Conservation (phyloP, 805 yeast genomes). For the Nakazawaea populi region DNA sequence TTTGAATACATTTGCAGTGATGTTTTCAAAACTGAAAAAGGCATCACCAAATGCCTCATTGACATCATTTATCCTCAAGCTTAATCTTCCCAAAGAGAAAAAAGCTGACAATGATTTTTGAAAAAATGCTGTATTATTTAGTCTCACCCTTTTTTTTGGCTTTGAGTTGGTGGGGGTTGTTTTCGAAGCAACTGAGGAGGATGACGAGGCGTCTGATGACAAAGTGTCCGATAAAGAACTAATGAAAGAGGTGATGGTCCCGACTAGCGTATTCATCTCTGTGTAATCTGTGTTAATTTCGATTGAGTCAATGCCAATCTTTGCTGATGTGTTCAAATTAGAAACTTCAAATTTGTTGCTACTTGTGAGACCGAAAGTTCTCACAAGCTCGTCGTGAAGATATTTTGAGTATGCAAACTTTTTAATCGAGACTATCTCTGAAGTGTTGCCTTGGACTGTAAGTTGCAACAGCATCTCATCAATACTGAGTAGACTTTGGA, state of each 20-base stretch:
- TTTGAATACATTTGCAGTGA: slow-evolving; percentile 14
- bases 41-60: slow-evolving; percentile 28
- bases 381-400: slow-evolving; percentile 16
- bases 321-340: slow-evolving; percentile 13
- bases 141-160: slow-evolving; percentile 14
- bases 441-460: slow-evolving; percentile 5
- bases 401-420: slow-evolving; percentile 16
- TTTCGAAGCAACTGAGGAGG: neutral
- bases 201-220: neutral
- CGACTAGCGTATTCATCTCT: slow-evolving; percentile 22
- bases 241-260: slow-evolving; percentile 10
- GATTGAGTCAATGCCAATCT: slow-evolving; percentile 19
- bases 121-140: slow-evolving; percentile 21
- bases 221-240: neutral
- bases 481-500: slow-evolving; percentile 25
- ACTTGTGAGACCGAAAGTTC: slow-evolving; percentile 19
- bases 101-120: slow-evolving; percentile 14
- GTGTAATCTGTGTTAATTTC: slow-evolving; percentile 20
- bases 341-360: slow-evolving; percentile 20
- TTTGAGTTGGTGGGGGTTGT: neutral
- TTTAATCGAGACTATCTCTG: slow-evolving; percentile 18
- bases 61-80: slow-evolving; percentile 15
- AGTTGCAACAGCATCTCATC: slow-evolving; percentile 25
- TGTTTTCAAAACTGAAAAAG: slow-evolving; percentile 13
- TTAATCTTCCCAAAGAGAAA: slow-evolving; percentile 13